phyloP scores from a whole-genome alignment of 768 basidiomycete genomes.

The Mycena epipterygia region DNA sequence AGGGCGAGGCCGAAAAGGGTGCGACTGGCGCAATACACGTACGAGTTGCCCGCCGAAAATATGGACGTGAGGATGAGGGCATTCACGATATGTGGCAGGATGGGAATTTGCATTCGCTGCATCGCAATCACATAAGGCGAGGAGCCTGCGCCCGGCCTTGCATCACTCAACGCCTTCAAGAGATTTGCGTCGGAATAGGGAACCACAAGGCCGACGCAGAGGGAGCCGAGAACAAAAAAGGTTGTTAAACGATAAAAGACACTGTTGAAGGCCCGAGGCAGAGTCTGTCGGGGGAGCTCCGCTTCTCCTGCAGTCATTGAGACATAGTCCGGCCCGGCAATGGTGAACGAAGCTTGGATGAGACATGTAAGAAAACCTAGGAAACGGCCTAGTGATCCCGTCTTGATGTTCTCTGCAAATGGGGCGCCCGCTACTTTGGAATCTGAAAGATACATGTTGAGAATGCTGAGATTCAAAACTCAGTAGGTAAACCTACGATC shows the following conservation, averaged over 20 bases:
- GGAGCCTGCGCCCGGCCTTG: constrained; percentile 68
- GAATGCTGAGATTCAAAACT: not conserved
- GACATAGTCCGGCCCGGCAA: constrained; percentile 69
- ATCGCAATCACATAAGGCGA: constrained; percentile 93
- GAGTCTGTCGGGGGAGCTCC: constrained; percentile 73
- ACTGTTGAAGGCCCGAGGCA: constrained; percentile 79
- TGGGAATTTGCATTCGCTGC: constrained; percentile 73
- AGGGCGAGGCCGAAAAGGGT: constrained; percentile 69
- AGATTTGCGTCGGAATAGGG: constrained; percentile 77
- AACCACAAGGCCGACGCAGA: constrained; percentile 84
- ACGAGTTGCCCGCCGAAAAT: constrained; percentile 82
- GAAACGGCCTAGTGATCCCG: constrained; percentile 70
- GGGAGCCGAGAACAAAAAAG: constrained; percentile 82
- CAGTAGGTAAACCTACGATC: constrained; percentile 50
- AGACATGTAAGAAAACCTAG: constrained; percentile 74
- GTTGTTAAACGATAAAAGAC: constrained; percentile 85
- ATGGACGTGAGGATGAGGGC: constrained; percentile 75
- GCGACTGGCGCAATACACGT: constrained; percentile 68
- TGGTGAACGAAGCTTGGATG: constrained; percentile 73
- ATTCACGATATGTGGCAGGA: constrained; percentile 80
- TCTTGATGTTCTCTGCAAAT: constrained; percentile 68
- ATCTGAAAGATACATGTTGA: constrained; percentile 43
- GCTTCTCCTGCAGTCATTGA: constrained; percentile 81
- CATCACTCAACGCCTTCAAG: constrained; percentile 66
- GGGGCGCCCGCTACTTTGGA: constrained; percentile 63